A percentile compares a stretch with the other conserved stretches of the same genome.
phyloP scores from a whole-genome alignment of 2,329 filamentous ascomycete species.

The Ustilaginoidea virens region DNA sequence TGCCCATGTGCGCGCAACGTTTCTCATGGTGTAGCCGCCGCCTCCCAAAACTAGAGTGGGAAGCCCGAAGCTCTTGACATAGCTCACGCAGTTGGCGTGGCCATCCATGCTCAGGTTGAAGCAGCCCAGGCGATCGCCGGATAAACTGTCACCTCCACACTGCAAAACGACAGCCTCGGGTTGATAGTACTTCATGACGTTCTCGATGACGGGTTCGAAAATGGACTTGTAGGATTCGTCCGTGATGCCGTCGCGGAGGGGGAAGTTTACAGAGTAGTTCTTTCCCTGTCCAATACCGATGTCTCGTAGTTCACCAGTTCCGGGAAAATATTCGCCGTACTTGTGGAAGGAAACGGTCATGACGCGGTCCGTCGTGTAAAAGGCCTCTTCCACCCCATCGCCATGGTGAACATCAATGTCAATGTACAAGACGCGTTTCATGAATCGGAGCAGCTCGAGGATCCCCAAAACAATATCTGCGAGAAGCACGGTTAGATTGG shows the following conservation, averaged over 20 bases:
- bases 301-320: constrained; percentile 74
- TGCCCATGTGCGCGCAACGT: constrained; percentile 92
- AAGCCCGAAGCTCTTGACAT: constrained; percentile 70
- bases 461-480: constrained; percentile 91
- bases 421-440: constrained; percentile 93
- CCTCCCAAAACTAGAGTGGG: constrained; percentile 89
- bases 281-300: constrained; percentile 80
- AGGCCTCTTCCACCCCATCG: constrained; percentile 85
- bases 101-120: constrained; percentile 97
- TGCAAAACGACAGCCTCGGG: constrained; percentile 90
- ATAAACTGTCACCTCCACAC: constrained; percentile 88
- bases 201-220: constrained; percentile 77
- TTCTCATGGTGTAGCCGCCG: constrained; percentile 92
- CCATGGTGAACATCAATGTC: constrained; percentile 93
- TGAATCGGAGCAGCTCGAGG: constrained; percentile 76
- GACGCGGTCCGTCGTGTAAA: constrained; percentile 82
- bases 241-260: constrained; percentile 81
- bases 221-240: constrained; percentile 81
- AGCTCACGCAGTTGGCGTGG: constrained; percentile 87
- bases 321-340: constrained; percentile 91
- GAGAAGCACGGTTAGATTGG: not conserved
- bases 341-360: constrained; percentile 94
- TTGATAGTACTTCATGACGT: constrained; percentile 75
- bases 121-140: constrained; percentile 83
- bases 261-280: constrained; percentile 83